Evolutionary conservation across 306 rosid genomes (phyloP), one percentile per base, ranked within the genome.

Genomic region (Urtica urens): DNA sequence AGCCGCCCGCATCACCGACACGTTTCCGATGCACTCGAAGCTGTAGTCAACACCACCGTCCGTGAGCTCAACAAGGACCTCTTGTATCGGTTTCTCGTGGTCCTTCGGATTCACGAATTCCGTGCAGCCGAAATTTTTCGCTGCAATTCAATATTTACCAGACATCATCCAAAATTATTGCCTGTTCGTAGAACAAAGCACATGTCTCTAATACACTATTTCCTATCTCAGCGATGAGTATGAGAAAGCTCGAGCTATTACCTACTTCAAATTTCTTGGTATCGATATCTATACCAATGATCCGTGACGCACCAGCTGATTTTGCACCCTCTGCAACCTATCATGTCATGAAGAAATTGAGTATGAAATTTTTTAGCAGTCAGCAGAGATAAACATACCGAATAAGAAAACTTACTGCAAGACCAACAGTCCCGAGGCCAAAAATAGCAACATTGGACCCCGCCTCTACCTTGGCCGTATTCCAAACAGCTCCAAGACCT

Each of bases 401-500:
- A 9, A 25, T 43, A 7, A 23, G 19, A 58, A 72, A 62, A 90
- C 70, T 56, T 79, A 87, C 94, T 10, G 96, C 96, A 45, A 87
- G 94, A 40, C 96, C 96, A 46, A 87, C 93, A 59, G 85, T 83
- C 60, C 96, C 94, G 52, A 87, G 93, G 59, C 96, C 96, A 65
- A 87, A 87, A 44, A 87, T 56, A 66, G 94, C 96, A 61, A 87
- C 94, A 27, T 30, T 87, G 50, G 96, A 80, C 40, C 93, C 94
- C 4, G 93, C 46, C 49, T 87, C 96, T 27, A 87, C 96, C 63
- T 87, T 87, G 52, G 96, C 96, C 18, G 96, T 83, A 84, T 87
- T 87, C 96, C 96, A 87, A 60, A 87, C 96, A 62, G 96, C 96
- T 60, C 94, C 94, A 63, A 88, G 93, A 49, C 93, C 96, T 83